These are phyloP conservation scores for Chimonanthus praecox DNA, from an alignment of 164 flowering plant genomes.

Conservation along the genomic window DNA sequence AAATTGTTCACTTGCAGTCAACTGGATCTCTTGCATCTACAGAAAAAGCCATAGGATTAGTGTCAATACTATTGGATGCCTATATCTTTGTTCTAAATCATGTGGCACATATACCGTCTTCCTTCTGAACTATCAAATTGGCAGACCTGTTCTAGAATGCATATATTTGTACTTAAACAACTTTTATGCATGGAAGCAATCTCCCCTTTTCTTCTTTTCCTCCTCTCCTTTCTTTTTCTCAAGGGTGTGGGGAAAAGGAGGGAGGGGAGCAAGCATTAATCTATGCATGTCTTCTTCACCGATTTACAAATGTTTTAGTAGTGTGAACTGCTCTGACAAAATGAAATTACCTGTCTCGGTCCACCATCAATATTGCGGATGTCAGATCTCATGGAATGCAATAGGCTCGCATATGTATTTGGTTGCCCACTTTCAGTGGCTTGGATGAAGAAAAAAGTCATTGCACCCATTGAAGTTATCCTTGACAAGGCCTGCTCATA, in stretches of 20 bases:
- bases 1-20: slow-evolving; percentile 53
- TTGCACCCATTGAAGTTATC: slow-evolving; percentile 82
- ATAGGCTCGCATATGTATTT: slow-evolving; percentile 63
- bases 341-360: slow-evolving; percentile 50
- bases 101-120: no score
- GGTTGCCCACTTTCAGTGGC: slow-evolving; percentile 74
- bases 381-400: slow-evolving; percentile 63
- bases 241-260: no score
- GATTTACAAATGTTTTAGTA: neutral
- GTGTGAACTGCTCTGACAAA: neutral
- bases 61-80: neutral
- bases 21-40: slow-evolving; percentile 59
- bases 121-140: no score
- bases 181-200: no score
- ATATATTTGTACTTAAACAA: no score
- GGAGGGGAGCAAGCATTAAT: no score
- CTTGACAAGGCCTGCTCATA: slow-evolving; percentile 60
- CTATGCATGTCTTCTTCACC: no score
- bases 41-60: slow-evolving; percentile 2
- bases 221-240: no score
- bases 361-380: slow-evolving; percentile 49
- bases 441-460: slow-evolving; percentile 82
- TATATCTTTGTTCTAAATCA: no score
- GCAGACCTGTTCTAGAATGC: no score
- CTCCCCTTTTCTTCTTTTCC: neutral